Conservation (phyloP, 306 rosid genomes). For the Glycine latifolia region DNA sequence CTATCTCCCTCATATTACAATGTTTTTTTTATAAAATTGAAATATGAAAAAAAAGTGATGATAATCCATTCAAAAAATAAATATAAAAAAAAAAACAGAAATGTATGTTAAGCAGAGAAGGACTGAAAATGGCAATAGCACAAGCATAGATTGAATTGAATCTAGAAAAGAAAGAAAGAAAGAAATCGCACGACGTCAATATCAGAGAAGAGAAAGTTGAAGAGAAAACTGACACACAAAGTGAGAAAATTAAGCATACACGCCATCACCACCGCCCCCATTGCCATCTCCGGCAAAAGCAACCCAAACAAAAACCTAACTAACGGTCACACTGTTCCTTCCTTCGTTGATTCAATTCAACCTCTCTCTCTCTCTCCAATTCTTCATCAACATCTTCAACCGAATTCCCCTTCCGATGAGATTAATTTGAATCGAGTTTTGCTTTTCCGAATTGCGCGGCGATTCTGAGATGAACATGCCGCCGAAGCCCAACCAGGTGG, state of each 20-base stretch:
- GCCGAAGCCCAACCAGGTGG: constrained; percentile 61
- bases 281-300: background rate
- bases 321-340: background rate
- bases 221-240: constrained; percentile 38
- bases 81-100: too few relatives aligned
- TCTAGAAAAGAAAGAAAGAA: background rate
- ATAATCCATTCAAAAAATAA: too few relatives aligned
- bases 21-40: too few relatives aligned
- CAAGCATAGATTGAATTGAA: background rate
- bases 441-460: constrained; percentile 9
- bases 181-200: constrained; percentile 34
- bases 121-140: constrained; percentile 8
- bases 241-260: constrained; percentile 43
- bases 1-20: too few relatives aligned
- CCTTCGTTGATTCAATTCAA: constrained; percentile 23
- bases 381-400: background rate
- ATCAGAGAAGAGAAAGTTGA: constrained; percentile 12
- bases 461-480: constrained; percentile 46
- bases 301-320: constrained; percentile 33
- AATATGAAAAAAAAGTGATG: too few relatives aligned
- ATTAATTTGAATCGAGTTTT: constrained; percentile 34
- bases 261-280: background rate
- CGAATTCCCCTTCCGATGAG: constrained; percentile 12
- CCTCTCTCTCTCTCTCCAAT: too few relatives aligned
- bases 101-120: too few relatives aligned